Evolutionary conservation across 2,329 filamentous ascomycete species (phyloP), one percentile per base, ranked within the genome.

Genomic region (Stachybotrys elegans): DNA sequence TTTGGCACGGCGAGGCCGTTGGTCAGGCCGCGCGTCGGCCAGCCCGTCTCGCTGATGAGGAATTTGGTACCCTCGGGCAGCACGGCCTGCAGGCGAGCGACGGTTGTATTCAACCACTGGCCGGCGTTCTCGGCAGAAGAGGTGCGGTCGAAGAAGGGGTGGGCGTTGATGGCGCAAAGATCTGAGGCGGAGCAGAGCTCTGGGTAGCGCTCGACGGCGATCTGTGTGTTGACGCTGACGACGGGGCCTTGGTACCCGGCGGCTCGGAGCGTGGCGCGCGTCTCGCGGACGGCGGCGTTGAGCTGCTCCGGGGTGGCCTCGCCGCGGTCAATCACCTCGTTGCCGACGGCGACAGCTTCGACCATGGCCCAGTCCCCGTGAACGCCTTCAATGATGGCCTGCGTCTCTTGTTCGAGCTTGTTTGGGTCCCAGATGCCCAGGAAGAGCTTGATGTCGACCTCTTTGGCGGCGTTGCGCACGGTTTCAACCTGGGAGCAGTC

Each of bases 11-110:
- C 88, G 16, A 60, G 57, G 3, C 80, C 79, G 59, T 93, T 91
- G 42, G 72, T 48, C 12, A 69, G 53, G 16, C 89, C 89, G 52
- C 78, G 63, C 60, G 78, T 81, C 34, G 89, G 89, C 89, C 89
- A 95, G 41, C 90, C 90, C 4, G 84, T 84, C 70, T 95, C 90
- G 2, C 87, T 89, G 52, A 94, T 81, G 29, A 92, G 71, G 23
- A 86, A 75, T 37, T 75, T 72, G 64, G 88, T 84, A 51, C 52
- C 60, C 46, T 69, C 56, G 4, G 66, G 55, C 12, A 78, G 57
- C 49, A 65, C 67, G 36, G 60, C 59, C 48, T 64, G 62, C 31
- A 80, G 63, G 21, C 59, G 61, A 11, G 57, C 48, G 22, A 79
- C 75, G 50, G 83, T 80, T 21, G 71, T 68, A 31, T 71, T 62